phyloP scores from a whole-genome alignment of 164 flowering plant species.

The Pachysandra terminalis region DNA sequence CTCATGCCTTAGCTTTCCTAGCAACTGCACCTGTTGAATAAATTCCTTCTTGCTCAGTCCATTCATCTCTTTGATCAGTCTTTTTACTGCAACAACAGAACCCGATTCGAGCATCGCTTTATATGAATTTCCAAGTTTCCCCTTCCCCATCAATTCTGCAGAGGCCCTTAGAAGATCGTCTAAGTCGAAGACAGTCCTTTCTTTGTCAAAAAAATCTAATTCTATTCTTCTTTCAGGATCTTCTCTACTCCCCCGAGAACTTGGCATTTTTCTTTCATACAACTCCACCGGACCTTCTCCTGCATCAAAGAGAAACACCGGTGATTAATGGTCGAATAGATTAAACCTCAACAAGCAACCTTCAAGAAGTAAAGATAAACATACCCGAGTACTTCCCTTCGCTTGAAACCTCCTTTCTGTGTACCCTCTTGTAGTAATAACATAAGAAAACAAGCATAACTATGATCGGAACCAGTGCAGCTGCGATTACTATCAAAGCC shows the following conservation, averaged over 20 bases:
- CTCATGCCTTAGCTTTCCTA: constrained; percentile 50
- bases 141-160: constrained; percentile 52
- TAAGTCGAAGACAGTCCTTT: constrained; percentile 36
- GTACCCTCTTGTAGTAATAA: constrained; percentile 18
- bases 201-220: constrained; percentile 41
- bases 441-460: constrained; percentile 29
- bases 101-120: constrained; percentile 51
- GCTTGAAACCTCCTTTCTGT: constrained; percentile 7
- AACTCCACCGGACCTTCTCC: constrained; percentile 14
- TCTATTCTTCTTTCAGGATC: constrained; percentile 35
- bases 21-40: constrained; percentile 47
- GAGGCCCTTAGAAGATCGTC: constrained; percentile 67
- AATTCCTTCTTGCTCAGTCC: constrained; percentile 44
- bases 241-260: constrained; percentile 17
- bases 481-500: constrained; percentile 37
- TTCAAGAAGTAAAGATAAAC: too few species aligned
- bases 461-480: constrained; percentile 26
- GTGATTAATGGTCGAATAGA: too few species aligned
- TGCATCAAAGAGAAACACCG: constrained; percentile 4
- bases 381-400: constrained; percentile 22
- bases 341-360: too few species aligned
- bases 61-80: constrained; percentile 36
- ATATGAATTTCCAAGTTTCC: constrained; percentile 49
- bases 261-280: constrained; percentile 15
- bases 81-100: constrained; percentile 42